Conservation (phyloP, 306 rosid genomes). For the Comarum palustre region DNA sequence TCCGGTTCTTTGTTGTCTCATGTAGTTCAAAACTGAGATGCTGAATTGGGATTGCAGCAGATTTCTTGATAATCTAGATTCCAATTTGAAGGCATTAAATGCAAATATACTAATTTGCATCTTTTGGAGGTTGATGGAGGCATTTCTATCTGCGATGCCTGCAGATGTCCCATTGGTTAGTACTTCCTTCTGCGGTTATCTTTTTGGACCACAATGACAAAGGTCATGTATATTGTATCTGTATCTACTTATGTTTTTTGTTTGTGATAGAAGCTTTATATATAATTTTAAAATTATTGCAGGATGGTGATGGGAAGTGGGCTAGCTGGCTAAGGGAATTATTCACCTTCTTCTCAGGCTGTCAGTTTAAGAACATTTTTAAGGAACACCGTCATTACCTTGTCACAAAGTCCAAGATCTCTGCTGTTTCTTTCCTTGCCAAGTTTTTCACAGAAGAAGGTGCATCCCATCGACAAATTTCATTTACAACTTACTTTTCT, state of each 20-base stretch:
- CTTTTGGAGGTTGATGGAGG: constrained; percentile 69
- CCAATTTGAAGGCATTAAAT: constrained; percentile 44
- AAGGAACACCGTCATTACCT: constrained; percentile 64
- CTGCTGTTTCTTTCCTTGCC: constrained; percentile 57
- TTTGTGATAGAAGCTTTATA: constrained; percentile 9
- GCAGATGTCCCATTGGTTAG: constrained; percentile 55
- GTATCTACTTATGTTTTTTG: constrained; percentile 2
- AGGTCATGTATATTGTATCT: not conserved
- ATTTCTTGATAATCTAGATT: constrained; percentile 47
- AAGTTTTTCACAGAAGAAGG: constrained; percentile 79
- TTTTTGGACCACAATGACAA: constrained; percentile 13
- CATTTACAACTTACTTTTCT: constrained; percentile 7
- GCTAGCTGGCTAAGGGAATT: constrained; percentile 52
- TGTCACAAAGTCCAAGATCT: constrained; percentile 51
- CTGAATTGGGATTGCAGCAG: constrained; percentile 64
- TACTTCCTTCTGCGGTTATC: constrained; percentile 17
- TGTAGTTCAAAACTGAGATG: constrained; percentile 60
- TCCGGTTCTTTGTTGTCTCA: not conserved
- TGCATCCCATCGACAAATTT: constrained; percentile 30
- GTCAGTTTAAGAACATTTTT: constrained; percentile 57
- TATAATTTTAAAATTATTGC: constrained; percentile 32
- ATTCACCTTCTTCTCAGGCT: constrained; percentile 65
- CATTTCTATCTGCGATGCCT: constrained; percentile 43
- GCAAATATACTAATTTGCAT: constrained; percentile 54
- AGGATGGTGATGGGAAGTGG: constrained; percentile 67